Evolutionary conservation across 176 grass and related monocot genomes (phyloP).

Genomic region (Oryza meyeriana): DNA sequence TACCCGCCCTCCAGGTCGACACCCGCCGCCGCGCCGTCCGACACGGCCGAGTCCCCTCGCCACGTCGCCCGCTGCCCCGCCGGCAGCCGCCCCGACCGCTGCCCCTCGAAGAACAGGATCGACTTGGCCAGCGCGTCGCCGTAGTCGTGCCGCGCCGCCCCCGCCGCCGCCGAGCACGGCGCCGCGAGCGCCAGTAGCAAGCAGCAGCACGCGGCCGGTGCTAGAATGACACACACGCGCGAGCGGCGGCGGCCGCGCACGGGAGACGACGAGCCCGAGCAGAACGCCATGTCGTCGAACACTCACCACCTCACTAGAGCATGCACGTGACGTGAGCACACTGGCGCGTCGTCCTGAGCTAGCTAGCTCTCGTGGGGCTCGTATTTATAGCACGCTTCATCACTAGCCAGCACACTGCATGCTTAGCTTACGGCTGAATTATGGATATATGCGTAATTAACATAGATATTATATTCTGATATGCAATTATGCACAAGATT

Average conservation of each 20-base stretch:
- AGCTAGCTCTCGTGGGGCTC: neutral
- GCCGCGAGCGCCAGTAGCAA: neutral
- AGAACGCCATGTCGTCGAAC: conserved; percentile 23
- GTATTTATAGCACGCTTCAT: conserved; percentile 34
- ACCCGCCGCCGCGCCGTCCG: conserved; percentile 58
- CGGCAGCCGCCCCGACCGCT: conserved; percentile 47
- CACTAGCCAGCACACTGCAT: too few relatives aligned
- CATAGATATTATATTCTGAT: neutral
- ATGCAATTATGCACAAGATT: neutral
- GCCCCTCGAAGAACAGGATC: conserved; percentile 62
- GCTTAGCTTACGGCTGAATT: neutral
- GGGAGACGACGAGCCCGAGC: neutral
- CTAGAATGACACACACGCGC: neutral
- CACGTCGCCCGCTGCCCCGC: conserved; percentile 38
- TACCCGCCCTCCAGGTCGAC: conserved; percentile 80
- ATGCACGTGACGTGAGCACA: conserved; percentile 13
- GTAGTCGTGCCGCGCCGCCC: conserved; percentile 62
- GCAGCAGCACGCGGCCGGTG: neutral
- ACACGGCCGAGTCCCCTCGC: conserved; percentile 59
- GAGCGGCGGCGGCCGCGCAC: neutral
- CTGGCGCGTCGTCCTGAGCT: neutral
- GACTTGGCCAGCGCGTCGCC: conserved; percentile 35
- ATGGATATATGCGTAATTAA: neutral
- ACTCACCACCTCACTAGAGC: neutral
- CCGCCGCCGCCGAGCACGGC: neutral